Evolutionary conservation across 1,284 basidiomycete species (phyloP), one percentile per base, ranked within the genome.

Genomic region (Austropuccinia psidii): DNA sequence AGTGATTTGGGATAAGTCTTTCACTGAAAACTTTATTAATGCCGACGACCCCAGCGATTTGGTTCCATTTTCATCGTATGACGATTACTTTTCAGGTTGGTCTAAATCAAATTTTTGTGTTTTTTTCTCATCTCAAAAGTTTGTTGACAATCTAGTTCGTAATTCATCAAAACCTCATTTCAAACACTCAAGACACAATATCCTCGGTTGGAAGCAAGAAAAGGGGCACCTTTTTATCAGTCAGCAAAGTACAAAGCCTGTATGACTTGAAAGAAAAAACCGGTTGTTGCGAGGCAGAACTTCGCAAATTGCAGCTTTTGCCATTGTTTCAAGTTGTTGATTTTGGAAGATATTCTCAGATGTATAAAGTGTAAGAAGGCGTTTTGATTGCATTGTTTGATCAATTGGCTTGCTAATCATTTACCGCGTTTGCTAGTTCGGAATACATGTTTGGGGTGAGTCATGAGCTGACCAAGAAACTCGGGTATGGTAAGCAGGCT

Each of bases 261-360:
- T 13, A 29, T 8, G 27, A 43, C 0, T 52, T 64, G 27, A 73
- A 62, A 29, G 8, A 3, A 6, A n/a, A 21, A 19, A 3, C 21
- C 19, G 39, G 50, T 37, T 47, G 52, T 13, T 70, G 47, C 45
- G 55, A 45, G 13, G 52, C 45, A 24, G 55, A 43, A 47, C 50
- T 70, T 43, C n/a, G 55, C 19, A 37, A 39, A 37, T 39, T 29
- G 33, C 68, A 70, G 39, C 37, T 70, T 6, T 41, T 61, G 29
- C 47, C 68, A 33, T 35, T 70, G 3, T 70, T 70, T 50, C 68
- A 70, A 33, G 27, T 55, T 35, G 43, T 47, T 6, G 68, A 43
- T 61, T 70, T 35, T 35, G 68, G 68, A 43, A 54, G 68, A 21
- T 70, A 70, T 49, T 61, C 68, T 7, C 68, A 55, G 8, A 70